A percentile compares a stretch with the other conserved stretches of the same genome.
Evolutionary conservation across 1,139 yeast species (phyloP).

Genomic region (Torulaspora globosa): DNA sequence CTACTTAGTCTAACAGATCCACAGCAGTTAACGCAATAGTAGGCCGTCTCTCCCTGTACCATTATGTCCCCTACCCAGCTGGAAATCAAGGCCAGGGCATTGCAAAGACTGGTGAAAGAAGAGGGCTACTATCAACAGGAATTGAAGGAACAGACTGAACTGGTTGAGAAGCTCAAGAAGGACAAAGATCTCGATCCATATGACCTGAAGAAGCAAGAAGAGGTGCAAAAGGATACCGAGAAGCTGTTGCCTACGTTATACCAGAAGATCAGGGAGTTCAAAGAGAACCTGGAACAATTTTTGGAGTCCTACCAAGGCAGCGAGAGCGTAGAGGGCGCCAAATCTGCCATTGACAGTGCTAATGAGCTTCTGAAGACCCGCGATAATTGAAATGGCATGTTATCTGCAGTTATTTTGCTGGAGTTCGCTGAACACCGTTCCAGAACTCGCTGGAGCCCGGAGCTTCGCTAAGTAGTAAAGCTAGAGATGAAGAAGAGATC

Average conservation of each 20-base stretch:
- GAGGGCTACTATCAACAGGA: conserved; percentile 62
- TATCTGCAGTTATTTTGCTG: background rate
- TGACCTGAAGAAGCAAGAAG: conserved; percentile 61
- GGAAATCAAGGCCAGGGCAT: conserved; percentile 72
- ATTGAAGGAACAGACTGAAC: conserved; percentile 54
- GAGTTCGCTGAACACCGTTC: background rate
- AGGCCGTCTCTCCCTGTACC: background rate
- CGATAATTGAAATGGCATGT: background rate
- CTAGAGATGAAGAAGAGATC: background rate
- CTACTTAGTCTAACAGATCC: background rate
- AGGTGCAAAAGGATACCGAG: conserved; percentile 65
- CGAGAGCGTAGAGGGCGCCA: conserved; percentile 36
- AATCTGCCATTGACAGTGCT: conserved; percentile 28
- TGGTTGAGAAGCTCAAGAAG: conserved; percentile 42
- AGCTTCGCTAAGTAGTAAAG: background rate
- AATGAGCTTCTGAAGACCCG: conserved; percentile 19
- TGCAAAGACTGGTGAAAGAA: conserved; percentile 71
- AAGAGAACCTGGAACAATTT: conserved; percentile 44
- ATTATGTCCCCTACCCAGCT: conserved; percentile 71
- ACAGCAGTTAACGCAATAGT: too few species aligned
- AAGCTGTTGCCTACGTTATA: conserved; percentile 63
- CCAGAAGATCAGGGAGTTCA: conserved; percentile 50
- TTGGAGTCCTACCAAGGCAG: conserved; percentile 43
- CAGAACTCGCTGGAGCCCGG: background rate
- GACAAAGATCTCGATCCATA: conserved; percentile 55